phyloP scores from a whole-genome alignment of 2,329 filamentous ascomycete species.

The Pestalotiopsis fici region DNA sequence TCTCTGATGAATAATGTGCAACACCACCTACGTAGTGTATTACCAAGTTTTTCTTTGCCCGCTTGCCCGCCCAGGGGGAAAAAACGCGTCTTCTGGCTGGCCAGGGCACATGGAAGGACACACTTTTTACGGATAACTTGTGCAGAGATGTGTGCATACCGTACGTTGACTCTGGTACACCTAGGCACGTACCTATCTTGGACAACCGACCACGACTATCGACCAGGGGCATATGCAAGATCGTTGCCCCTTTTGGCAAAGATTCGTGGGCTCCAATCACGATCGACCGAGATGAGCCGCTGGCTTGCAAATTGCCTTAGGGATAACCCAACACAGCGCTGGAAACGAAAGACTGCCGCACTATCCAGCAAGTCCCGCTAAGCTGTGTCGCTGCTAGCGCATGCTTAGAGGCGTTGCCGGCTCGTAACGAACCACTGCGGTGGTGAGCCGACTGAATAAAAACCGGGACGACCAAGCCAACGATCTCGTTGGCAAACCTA shows the following conservation, averaged over 20 bases:
- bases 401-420: neutral
- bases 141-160: neutral
- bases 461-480: neutral
- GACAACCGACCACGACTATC: neutral
- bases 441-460: neutral
- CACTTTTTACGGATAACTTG: neutral
- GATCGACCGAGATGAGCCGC: constrained; percentile 5
- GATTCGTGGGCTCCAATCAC: neutral
- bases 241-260: constrained; percentile 7
- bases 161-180: too few species aligned
- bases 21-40: neutral
- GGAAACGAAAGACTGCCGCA: neutral
- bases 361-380: neutral
- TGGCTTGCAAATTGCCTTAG: neutral
- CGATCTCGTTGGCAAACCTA: neutral
- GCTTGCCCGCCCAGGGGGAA: too few species aligned
- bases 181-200: neutral
- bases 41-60: neutral
- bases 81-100: neutral
- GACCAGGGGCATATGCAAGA: neutral
- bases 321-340: neutral
- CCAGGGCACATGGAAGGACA: neutral
- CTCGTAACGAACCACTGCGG: neutral
- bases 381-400: neutral
- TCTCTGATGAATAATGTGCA: neutral